Evolutionary conservation across 371 early-diverging fungal genomes (phyloP).

Genomic region (Catenaria anguillulae): DNA sequence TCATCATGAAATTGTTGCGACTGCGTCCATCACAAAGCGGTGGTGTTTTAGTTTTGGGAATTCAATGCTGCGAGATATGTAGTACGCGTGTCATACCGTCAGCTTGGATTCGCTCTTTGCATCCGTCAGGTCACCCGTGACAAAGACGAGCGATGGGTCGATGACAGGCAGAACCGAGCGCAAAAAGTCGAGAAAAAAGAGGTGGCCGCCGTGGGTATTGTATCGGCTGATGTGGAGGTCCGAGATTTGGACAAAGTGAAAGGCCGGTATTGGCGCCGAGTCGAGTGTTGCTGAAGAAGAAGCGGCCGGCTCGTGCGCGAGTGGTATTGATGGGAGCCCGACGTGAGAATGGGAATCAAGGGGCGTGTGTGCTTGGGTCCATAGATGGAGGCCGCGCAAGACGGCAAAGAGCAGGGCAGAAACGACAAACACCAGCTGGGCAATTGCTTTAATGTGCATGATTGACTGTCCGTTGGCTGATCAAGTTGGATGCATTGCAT

Average conservation of each 20-base stretch:
- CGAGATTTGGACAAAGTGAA: neutral
- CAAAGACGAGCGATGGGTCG: constrained; percentile 23
- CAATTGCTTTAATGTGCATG: too few species aligned
- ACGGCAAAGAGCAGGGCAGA: too few species aligned
- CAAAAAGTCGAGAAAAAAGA: constrained; percentile 42
- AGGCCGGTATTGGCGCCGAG: too few species aligned
- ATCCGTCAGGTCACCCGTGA: constrained; percentile 63
- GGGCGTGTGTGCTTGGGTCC: too few species aligned
- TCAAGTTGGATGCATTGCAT: too few species aligned
- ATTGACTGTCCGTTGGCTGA: too few species aligned
- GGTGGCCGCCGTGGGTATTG: constrained; percentile 42
- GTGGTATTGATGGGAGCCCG: too few species aligned
- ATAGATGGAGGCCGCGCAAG: too few species aligned
- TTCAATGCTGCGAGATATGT: constrained; percentile 16
- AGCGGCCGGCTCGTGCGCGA: too few species aligned
- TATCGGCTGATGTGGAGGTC: constrained; percentile 71
- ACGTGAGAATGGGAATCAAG: too few species aligned
- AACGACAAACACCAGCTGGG: too few species aligned
- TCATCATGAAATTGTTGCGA: constrained; percentile 58
- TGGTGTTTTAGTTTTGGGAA: constrained; percentile 57
- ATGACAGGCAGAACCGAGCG: constrained; percentile 19
- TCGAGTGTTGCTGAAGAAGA: too few species aligned
- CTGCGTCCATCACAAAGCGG: constrained; percentile 53
- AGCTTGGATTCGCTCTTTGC: constrained; percentile 47
- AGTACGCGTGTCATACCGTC: neutral